Percentiles rank a stretch among this genome's conserved stretches.
These are phyloP conservation scores for Coix lacrymajobi DNA, from an alignment of 176 grass and related monocot species.

Conservation along the genomic window DNA sequence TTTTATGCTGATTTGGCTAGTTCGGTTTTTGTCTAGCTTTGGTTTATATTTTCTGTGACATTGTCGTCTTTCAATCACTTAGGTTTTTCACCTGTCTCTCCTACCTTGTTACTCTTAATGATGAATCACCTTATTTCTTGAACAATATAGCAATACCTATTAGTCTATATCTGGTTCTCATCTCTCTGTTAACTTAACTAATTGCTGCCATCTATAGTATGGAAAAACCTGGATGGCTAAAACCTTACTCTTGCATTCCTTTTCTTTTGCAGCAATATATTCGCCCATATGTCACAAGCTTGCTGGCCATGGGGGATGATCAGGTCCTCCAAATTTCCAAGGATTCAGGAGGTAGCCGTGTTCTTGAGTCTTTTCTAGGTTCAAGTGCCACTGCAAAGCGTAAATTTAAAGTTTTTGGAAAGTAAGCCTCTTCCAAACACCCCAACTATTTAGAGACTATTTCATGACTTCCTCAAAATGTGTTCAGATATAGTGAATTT, in stretches of 20 bases:
- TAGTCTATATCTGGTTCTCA: neutral
- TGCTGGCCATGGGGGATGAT: constrained; percentile 57
- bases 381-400: constrained; percentile 68
- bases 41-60: neutral
- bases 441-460: neutral
- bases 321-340: constrained; percentile 65
- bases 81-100: constrained; percentile 4
- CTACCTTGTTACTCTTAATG: neutral
- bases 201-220: constrained; percentile 5
- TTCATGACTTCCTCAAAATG: constrained; percentile 3
- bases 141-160: constrained; percentile 8
- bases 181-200: constrained; percentile 8
- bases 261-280: constrained; percentile 69
- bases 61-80: neutral
- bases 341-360: constrained; percentile 77
- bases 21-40: neutral
- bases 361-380: constrained; percentile 87
- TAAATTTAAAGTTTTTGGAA: constrained; percentile 83
- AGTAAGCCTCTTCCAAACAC: constrained; percentile 52
- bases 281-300: constrained; percentile 59
- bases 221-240: neutral
- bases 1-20: neutral
- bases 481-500: neutral
- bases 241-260: constrained; percentile 1
- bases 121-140: constrained; percentile 8